Base-by-base conservation (phyloP, 345 rosid species). In the Populus tremula region DNA sequence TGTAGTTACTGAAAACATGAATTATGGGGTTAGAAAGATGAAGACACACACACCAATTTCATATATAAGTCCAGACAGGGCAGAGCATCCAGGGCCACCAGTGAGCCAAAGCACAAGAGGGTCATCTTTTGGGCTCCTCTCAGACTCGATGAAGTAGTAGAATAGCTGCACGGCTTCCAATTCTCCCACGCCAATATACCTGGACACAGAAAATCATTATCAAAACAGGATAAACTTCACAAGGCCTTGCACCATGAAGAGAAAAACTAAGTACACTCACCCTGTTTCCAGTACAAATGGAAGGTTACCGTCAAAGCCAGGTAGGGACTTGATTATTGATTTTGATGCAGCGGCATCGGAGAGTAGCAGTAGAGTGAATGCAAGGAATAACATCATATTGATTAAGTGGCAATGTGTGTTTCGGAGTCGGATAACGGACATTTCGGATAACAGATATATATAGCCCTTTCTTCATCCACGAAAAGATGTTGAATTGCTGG, bases 21-120 rank as follows among this genome's bases (percentile, higher is more conserved):
- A 39, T 39, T 4, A 62, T 62, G 36, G 5, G 36, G 0, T 33
- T 5, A 33, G 36, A 33, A 33, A 33, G 5, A 33, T 33, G 1
- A 33, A 33, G 5, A 33, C 0, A 33, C 10, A 6, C 5, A 2
- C 68, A 81, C 88, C 88, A 9, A 61, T 83, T 77, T 83, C 82
- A 56, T 36, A 86, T 10, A 83, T 36, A 66, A 83, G 77, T 21
- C 81, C 85, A 59, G 68, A 71, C 67, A 83, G 53, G 8, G 78
- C 83, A 77, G 89, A 84, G 50, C 89, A 86, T 25, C 89, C 87
- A 38, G 89, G 89, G 39, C 85, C 89, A 5, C 89, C 87, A 12
- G 77, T 82, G 43, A 79, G 73, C 84, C 85, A 84, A 38, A 84
- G 79, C 78, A 84, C 0, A 4, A 86, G 67, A 77, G 88, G 85